Base-by-base conservation (phyloP, 345 rosid genomes). In the Bruguiera parviflora region DNA sequence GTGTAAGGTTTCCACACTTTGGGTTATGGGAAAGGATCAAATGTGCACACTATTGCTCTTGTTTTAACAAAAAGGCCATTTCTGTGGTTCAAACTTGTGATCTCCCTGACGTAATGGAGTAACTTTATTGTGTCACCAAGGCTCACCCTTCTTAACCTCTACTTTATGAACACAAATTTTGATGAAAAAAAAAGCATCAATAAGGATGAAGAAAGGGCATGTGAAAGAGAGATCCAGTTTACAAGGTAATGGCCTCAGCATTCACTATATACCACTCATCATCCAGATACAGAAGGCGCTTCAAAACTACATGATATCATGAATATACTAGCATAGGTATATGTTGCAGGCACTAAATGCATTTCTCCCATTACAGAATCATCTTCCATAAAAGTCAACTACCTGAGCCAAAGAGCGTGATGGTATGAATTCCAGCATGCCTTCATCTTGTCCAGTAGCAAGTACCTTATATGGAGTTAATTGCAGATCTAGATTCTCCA, bases 391-490 rank as follows among this genome's bases (percentile, higher is more conserved):
- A 53, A 57, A 58, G 71, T 32, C 24, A 60, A 21, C 33, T 81
- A 92, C 99, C 99, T 86, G 97, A 64, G 96, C 97, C 78, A 95
- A 81, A 72, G 96, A 83, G 53, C 83, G 90, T 61, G 99, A 95
- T 35, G 96, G 98, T 87, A 92, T 87, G 80, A 95, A 95, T 71
- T 95, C 98, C 74, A 95, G 73, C 99, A 95, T 90, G 85, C 98
- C 99, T 80, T 95, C 99, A 73, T 95, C 98, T 77, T 90, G 97
- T 71, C 96, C 97, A 47, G 98, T 92, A 69, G 98, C 99, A 73
- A 95, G 89, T 72, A 95, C 99, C 80, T 87, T 88, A 77, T 85
- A 92, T 61, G 98, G 98, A 73, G 98, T 95, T 73, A 95, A 75
- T 73, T 89, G 87, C 68, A 95, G 80, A 79, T 95, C 98, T 66